phyloP scores from a whole-genome alignment of 2,329 filamentous ascomycete species.

The Paramyrothecium roridum region DNA sequence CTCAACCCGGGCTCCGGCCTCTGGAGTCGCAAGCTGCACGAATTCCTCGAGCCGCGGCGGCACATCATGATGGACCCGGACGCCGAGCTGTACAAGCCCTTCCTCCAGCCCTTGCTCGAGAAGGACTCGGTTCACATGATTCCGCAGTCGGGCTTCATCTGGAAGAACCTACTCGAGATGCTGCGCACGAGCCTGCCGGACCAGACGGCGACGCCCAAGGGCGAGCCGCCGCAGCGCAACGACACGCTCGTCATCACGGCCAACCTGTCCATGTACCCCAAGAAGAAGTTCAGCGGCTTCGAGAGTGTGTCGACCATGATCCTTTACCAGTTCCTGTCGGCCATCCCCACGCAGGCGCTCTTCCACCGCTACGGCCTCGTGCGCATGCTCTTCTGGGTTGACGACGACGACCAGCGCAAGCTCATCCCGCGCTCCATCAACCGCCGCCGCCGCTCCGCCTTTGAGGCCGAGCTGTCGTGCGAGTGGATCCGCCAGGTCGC shows the following conservation, averaged over 20 bases:
- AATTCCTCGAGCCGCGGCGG: constrained; percentile 70
- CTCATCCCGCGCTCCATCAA: constrained; percentile 60
- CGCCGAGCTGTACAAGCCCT: constrained; percentile 50
- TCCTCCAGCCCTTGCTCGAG: constrained; percentile 57
- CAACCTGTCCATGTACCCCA: constrained; percentile 58
- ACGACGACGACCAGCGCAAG: constrained; percentile 53
- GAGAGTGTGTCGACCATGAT: constrained; percentile 56
- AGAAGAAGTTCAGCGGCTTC: constrained; percentile 47
- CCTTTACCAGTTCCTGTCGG: constrained; percentile 58
- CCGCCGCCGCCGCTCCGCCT: constrained; percentile 51
- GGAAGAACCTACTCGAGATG: constrained; percentile 54
- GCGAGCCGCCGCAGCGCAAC: constrained; percentile 52
- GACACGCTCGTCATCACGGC: constrained; percentile 70
- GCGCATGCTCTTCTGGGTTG: constrained; percentile 73
- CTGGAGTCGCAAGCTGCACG: constrained; percentile 75
- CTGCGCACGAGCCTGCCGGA: constrained; percentile 50
- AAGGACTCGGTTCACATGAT: constrained; percentile 47
- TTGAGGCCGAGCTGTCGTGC: constrained; percentile 60
- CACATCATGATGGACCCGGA: constrained; percentile 83
- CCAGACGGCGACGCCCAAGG: constrained; percentile 40
- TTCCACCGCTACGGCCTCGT: constrained; percentile 78
- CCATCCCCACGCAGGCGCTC: constrained; percentile 54
- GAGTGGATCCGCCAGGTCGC: constrained; percentile 60
- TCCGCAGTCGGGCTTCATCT: constrained; percentile 55
- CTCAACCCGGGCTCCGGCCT: constrained; percentile 77